Base-by-base conservation (phyloP, 495 filamentous ascomycete genomes). In the Penicillium maclennaniae region DNA sequence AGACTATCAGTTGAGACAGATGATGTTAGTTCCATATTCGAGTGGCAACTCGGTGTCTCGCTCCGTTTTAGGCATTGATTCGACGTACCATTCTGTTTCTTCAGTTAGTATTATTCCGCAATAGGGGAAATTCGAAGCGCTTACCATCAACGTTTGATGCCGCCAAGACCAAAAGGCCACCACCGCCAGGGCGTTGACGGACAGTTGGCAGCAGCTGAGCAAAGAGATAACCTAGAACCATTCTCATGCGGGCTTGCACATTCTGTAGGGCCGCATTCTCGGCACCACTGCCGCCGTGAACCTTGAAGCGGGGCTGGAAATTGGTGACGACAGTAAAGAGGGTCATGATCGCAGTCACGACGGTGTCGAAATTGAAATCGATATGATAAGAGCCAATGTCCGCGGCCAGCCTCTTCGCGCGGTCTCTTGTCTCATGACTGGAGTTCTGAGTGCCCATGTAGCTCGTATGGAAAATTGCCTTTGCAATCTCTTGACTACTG, bases 401-500 rank as follows among this genome's bases (percentile, higher is more conserved):
- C 4, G 77, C 64, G 0, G 90, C 70, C 1, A 96, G 77, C 1
- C 81, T 77, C 59, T 79, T 82, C 0, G 92, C 88, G 39, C 92
- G 77, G 20, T 77, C 69, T 3, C 89, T 76, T 2, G 92, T 96
- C 49, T 92, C 89, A 20, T 70, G 66, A 17, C 79, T 83, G 14
- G 80, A 85, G 53, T 95, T 86, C 47, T 79, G 76, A 34, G 77
- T 96, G 10, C 92, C 92, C 87, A 97, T 90, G 68, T 87, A 96
- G 40, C 60, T 63, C 17, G 91, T 95, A 44, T 83, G 79, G 61
- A 95, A 89, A 26, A 93, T 76, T 19, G 67, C 71, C 62, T 76
- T 69, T 76, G 83, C 80, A 16, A 89, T 74, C 31, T 87, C 84
- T 59, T 88, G 76, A 0, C 82, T 75, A 0, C 77, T 80, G 34